Conservation (phyloP, 768 basidiomycete species). For the Agaricus bisporus region DNA sequence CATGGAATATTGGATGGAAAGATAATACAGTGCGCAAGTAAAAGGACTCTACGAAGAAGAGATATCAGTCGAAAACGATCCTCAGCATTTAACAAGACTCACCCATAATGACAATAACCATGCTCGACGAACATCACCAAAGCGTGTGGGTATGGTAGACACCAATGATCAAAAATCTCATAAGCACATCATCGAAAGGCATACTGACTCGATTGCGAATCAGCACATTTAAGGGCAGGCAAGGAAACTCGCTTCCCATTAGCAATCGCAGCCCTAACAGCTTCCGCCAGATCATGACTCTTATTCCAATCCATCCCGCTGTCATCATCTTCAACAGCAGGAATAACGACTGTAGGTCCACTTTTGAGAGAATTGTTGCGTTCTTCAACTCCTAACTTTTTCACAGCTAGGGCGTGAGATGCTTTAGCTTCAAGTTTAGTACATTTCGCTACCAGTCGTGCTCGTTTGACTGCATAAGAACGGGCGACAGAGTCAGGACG, state of each 20-base stretch:
- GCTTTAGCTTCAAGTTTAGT: constrained; percentile 8
- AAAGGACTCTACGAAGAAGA: no score
- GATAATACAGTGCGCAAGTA: no score
- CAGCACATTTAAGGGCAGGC: constrained; percentile 6
- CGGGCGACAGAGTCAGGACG: constrained; percentile 36
- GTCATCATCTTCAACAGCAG: constrained; percentile 24
- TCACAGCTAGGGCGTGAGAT: constrained; percentile 4
- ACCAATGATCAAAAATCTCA: neutral
- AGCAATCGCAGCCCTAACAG: constrained; percentile 13
- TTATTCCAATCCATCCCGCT: constrained; percentile 30
- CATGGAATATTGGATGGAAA: neutral
- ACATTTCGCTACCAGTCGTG: constrained; percentile 15
- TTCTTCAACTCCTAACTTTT: neutral
- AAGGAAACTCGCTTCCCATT: neutral
- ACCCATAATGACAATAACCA: no score
- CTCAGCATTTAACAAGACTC: no score
- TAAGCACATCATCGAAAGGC: neutral
- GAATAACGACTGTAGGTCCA: constrained; percentile 19
- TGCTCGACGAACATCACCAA: neutral
- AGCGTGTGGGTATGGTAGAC: neutral
- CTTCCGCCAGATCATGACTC: constrained; percentile 25
- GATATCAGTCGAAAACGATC: no score
- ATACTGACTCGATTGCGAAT: constrained; percentile 7
- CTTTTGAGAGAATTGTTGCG: neutral
- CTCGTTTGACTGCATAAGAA: constrained; percentile 23